Conservation (phyloP, 208 protist species). For the Phytomonas francai region DNA sequence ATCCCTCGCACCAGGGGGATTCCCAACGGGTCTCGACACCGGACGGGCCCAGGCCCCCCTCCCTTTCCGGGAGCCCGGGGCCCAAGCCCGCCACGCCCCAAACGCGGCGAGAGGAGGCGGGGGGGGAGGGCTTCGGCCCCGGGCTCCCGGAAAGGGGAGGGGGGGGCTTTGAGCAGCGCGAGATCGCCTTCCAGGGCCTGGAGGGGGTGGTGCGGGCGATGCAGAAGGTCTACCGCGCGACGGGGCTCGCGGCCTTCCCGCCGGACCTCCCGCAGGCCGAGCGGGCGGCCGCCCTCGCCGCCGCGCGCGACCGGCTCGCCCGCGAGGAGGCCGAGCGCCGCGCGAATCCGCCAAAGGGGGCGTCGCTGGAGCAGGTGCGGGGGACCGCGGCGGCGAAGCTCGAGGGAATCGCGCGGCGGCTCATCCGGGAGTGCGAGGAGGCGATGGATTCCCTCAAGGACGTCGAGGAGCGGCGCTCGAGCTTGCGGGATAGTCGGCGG, state of each 20-base stretch:
- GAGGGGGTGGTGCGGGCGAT: constrained; percentile 16
- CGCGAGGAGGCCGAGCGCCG: constrained; percentile 31
- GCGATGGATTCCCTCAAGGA: constrained; percentile 18
- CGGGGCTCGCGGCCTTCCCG: constrained; percentile 16
- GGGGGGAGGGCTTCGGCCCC: not conserved
- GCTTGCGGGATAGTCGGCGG: constrained; percentile 33
- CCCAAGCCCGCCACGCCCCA: not conserved
- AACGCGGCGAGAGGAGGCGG: not conserved
- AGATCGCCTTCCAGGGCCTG: constrained; percentile 19
- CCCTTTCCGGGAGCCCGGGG: not conserved
- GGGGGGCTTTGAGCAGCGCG: constrained; percentile 21
- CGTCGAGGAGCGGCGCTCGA: constrained; percentile 42
- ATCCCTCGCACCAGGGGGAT: not conserved
- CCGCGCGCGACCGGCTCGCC: constrained; percentile 31
- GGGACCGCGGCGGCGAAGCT: constrained; percentile 14
- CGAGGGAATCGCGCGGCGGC: constrained; percentile 13
- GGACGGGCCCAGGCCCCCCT: not conserved
- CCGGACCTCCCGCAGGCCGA: constrained; percentile 36
- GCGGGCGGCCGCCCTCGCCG: constrained; percentile 17
- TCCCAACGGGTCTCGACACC: not conserved
- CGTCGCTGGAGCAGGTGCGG: constrained; percentile 25
- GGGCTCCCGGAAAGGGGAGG: not conserved
- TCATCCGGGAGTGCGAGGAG: constrained; percentile 28
- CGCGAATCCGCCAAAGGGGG: constrained; percentile 12
- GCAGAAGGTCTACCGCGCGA: constrained; percentile 13